phyloP scores from a whole-genome alignment of 2,329 filamentous ascomycete genomes.

The Diaporthe sp. region DNA sequence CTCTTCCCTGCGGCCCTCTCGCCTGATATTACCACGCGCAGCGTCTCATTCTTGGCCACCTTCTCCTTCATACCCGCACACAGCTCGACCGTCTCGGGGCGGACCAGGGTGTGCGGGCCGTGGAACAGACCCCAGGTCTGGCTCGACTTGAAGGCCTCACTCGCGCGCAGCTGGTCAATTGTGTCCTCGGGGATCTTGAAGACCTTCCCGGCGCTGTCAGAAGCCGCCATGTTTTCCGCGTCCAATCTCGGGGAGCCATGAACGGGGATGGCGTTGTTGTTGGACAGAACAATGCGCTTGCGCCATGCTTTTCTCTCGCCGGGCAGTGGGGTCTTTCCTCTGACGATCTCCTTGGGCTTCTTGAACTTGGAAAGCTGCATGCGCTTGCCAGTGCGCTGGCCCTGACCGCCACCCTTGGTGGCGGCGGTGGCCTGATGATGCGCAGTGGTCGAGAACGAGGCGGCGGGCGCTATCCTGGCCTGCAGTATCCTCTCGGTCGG shows the following conservation, averaged over 20 bases:
- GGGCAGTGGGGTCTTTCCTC: constrained; percentile 70
- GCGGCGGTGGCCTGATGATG: constrained; percentile 42
- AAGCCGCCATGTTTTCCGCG: constrained; percentile 66
- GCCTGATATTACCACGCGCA: constrained; percentile 80
- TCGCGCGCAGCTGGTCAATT: constrained; percentile 84
- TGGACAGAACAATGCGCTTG: constrained; percentile 92
- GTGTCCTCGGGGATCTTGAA: constrained; percentile 77
- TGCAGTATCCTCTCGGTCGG: constrained; percentile 42
- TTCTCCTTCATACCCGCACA: constrained; percentile 73
- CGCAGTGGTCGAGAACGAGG: constrained; percentile 57
- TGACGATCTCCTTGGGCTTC: constrained; percentile 63
- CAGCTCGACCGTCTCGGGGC: constrained; percentile 82
- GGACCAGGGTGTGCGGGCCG: constrained; percentile 82
- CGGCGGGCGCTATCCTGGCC: constrained; percentile 54
- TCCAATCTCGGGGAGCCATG: constrained; percentile 70
- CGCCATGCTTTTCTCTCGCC: constrained; percentile 90
- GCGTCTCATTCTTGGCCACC: constrained; percentile 65
- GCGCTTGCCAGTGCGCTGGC: constrained; percentile 56
- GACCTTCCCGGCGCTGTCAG: constrained; percentile 74
- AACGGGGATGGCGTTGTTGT: constrained; percentile 90
- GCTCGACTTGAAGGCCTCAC: constrained; percentile 90
- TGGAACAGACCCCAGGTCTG: constrained; percentile 92
- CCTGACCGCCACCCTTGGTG: constrained; percentile 44
- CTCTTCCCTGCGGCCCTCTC: constrained; percentile 87
- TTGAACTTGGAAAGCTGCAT: constrained; percentile 55